Evolutionary conservation across 805 yeast species (phyloP), one percentile per base, ranked within the genome.

Genomic region (Teunomyces tritomae): DNA sequence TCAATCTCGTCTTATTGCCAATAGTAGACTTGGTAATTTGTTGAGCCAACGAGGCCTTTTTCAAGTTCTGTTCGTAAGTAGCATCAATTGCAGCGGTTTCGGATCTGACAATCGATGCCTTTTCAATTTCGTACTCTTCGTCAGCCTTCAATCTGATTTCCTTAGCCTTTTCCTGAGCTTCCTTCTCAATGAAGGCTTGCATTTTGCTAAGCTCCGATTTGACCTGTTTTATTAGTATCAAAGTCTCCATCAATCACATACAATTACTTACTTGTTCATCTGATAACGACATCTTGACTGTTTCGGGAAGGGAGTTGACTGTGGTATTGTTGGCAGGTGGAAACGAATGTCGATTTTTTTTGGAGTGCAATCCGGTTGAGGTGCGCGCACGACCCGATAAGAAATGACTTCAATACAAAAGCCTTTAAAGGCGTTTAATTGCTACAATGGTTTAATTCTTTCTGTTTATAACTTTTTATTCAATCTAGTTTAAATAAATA

Each of bases 111-210:
- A 94, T 84, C 49, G 89, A 83, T 17, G 97, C 92, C 78, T 94
- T 94, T 68, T 94, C 99, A 62, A 94, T 91, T 71, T 94, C 98
- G 67, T 92, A 94, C 74, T 94, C 99, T 71, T 94, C 99, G 67
- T 95, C 96, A 39, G 98, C 97, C 77, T 94, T 95, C 62, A 94
- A 78, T 67, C 80, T 84, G 64, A 94, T 90, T 72, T 94, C 99
- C 68, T 88, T 89, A 57, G 98, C 97, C 76, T 94, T 94, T 71
- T 94, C 99, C 63, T 91, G 96, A 34, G 99, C 99, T 76, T 94
- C 99, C 81, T 92, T 94, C 74, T 87, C 89, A 80, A 94, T 94
- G 84, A 94, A 94, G 65, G 95, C 91, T 68, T 92, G 96, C 97
- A 94, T 94, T 78, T 94, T 94, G 68, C 85, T 84, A 71, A 94